Percentiles rank a stretch among this genome's conserved stretches.
Conservation (phyloP, 306 rosid genomes). For the Prunus mume region DNA sequence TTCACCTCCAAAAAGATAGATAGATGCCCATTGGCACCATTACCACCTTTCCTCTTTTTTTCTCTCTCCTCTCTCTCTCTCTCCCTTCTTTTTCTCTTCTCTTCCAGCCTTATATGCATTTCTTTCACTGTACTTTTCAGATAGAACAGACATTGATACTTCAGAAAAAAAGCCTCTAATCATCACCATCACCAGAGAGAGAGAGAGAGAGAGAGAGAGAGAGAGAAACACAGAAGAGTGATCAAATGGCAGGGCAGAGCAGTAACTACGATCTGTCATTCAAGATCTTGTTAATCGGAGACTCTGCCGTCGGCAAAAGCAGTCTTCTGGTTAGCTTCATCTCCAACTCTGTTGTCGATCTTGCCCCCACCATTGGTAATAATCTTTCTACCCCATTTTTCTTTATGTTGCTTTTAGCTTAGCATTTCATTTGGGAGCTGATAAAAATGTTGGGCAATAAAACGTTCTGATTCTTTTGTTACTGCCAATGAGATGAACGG, state of each 20-base stretch:
- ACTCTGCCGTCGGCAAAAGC: constrained; percentile 95
- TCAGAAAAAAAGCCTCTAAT: constrained; percentile 19
- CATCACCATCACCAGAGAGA: constrained; percentile 12
- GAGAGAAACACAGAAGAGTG: too few species aligned
- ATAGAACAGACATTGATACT: constrained; percentile 2
- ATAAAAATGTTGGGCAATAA: neutral
- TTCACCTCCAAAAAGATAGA: constrained; percentile 23
- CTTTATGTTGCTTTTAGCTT: neutral
- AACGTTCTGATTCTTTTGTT: neutral
- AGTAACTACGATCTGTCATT: constrained; percentile 82
- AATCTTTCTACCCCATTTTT: neutral
- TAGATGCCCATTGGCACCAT: constrained; percentile 8
- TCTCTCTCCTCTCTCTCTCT: neutral
- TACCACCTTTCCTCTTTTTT: constrained; percentile 4
- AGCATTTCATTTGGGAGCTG: neutral
- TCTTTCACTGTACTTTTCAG: constrained; percentile 32
- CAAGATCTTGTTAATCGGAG: constrained; percentile 96
- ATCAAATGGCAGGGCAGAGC: constrained; percentile 47
- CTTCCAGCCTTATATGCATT: constrained; percentile 17
- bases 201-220: neutral
- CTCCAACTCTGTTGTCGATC: constrained; percentile 52
- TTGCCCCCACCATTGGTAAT: constrained; percentile 86
- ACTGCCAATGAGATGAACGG: neutral
- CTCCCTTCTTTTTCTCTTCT: neutral
- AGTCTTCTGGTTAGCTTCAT: constrained; percentile 88